These are phyloP conservation scores for Schizophyllum amplum DNA, from an alignment of 1,284 basidiomycete species.

Conservation along the genomic window DNA sequence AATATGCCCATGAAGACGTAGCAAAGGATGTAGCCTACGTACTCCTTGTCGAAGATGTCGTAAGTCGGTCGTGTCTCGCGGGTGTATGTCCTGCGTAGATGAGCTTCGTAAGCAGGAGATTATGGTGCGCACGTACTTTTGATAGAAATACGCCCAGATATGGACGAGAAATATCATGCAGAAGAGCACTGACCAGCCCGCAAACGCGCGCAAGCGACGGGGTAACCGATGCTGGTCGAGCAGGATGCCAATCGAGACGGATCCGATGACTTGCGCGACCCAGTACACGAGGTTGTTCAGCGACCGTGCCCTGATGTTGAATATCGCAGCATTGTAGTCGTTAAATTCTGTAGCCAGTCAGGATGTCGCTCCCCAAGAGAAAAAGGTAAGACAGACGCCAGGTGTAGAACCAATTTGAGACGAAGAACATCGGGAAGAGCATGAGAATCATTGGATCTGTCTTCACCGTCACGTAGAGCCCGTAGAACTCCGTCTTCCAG, in stretches of 20 bases:
- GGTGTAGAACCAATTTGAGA: slow-evolving; percentile 73
- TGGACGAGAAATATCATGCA: slow-evolving; percentile 57
- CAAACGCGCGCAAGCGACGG: slow-evolving; percentile 56
- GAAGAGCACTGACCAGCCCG: slow-evolving; percentile 52
- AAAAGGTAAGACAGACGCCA: slow-evolving; percentile 27
- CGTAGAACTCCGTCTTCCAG: slow-evolving; percentile 55
- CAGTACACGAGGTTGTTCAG: slow-evolving; percentile 67
- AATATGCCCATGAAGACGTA: slow-evolving; percentile 55
- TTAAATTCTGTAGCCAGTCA: slow-evolving; percentile 45
- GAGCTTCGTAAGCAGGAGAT: background rate
- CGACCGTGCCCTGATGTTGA: slow-evolving; percentile 59
- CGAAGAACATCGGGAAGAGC: slow-evolving; percentile 63
- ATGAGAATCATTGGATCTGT: slow-evolving; percentile 52
- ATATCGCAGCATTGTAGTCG: slow-evolving; percentile 55
- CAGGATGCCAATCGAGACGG: slow-evolving; percentile 50
- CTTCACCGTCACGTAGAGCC: slow-evolving; percentile 39
- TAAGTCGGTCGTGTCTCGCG: slow-evolving; percentile 37
- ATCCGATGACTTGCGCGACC: slow-evolving; percentile 55
- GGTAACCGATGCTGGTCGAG: slow-evolving; percentile 47
- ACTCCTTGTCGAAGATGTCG: slow-evolving; percentile 45
- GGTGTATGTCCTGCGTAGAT: slow-evolving; percentile 44
- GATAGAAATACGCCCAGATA: slow-evolving; percentile 64
- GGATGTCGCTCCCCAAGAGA: background rate
- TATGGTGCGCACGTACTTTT: slow-evolving; percentile 36
- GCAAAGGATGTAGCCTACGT: slow-evolving; percentile 43